phyloP scores from a whole-genome alignment of 164 flowering plant genomes.

The Umbilicus rupestris region DNA sequence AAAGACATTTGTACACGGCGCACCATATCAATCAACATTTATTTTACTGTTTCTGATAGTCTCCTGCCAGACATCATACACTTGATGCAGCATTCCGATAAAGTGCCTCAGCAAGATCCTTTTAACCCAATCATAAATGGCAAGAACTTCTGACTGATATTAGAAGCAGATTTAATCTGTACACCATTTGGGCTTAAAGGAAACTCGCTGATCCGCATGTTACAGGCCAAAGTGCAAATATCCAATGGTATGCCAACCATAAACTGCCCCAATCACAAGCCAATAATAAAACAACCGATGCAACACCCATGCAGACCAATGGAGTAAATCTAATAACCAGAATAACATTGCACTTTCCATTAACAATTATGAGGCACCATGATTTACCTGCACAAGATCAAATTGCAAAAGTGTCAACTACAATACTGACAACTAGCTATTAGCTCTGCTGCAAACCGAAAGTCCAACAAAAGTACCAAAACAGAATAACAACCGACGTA shows the following conservation, averaged over 20 bases:
- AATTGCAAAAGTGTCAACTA: neutral
- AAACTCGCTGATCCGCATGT: neutral
- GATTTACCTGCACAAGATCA: constrained; percentile 44
- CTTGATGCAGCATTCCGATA: neutral
- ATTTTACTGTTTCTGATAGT: neutral
- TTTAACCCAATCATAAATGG: neutral
- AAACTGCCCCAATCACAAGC: neutral
- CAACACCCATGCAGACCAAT: neutral
- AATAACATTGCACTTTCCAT: neutral
- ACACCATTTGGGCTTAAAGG: neutral
- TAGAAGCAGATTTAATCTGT: neutral
- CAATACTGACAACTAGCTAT: neutral
- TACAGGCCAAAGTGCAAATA: neutral
- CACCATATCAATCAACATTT: neutral
- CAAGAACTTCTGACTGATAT: neutral
- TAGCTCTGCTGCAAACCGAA: neutral
- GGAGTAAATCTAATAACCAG: neutral
- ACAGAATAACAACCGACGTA: constrained; percentile 13
- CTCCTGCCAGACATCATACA: neutral
- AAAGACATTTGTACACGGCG: neutral
- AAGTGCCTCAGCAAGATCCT: neutral
- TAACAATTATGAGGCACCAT: neutral
- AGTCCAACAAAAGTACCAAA: neutral
- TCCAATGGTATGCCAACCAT: neutral
- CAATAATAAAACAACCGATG: neutral